Evolutionary conservation across 169 alveolate genomes (phyloP).

Genomic region (Theileria annulata): DNA sequence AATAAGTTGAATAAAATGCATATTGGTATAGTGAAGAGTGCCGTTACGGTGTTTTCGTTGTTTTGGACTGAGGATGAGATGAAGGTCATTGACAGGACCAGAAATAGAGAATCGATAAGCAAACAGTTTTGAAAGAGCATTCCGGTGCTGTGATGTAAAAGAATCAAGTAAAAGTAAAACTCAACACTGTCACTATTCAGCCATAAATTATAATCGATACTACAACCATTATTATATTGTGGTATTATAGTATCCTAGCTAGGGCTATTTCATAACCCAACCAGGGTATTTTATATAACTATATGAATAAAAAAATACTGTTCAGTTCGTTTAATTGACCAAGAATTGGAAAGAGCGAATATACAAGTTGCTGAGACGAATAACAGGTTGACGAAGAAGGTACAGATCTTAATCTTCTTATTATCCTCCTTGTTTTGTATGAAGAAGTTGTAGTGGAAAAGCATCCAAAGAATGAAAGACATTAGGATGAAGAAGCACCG

Average conservation of each 20-base stretch:
- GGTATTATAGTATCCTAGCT: neutral
- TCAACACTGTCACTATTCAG: constrained; percentile 79
- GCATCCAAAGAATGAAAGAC: constrained; percentile 82
- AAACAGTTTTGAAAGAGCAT: constrained; percentile 83
- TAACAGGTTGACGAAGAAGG: constrained; percentile 75
- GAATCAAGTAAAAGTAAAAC: constrained; percentile 79
- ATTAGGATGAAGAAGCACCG: constrained; percentile 79
- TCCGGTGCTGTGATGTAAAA: constrained; percentile 82
- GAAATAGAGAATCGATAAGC: constrained; percentile 77
- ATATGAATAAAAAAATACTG: constrained; percentile 11
- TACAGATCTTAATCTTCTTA: constrained; percentile 72
- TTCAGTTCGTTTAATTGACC: constrained; percentile 67
- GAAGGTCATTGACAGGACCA: constrained; percentile 80
- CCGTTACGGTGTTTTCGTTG: constrained; percentile 71
- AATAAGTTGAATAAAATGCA: constrained; percentile 71
- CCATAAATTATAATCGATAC: constrained; percentile 70
- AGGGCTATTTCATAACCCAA: neutral
- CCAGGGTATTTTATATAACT: neutral
- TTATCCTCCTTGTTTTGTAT: constrained; percentile 52
- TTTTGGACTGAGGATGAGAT: constrained; percentile 76
- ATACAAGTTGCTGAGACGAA: constrained; percentile 84
- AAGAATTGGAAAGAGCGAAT: constrained; percentile 79
- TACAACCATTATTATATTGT: neutral
- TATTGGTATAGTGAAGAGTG: constrained; percentile 69
- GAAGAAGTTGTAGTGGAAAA: constrained; percentile 76